Evolutionary conservation across 2,329 filamentous ascomycete genomes (phyloP), one percentile per base, ranked within the genome.

Genomic region (Ophiostoma novo-ulmi): DNA sequence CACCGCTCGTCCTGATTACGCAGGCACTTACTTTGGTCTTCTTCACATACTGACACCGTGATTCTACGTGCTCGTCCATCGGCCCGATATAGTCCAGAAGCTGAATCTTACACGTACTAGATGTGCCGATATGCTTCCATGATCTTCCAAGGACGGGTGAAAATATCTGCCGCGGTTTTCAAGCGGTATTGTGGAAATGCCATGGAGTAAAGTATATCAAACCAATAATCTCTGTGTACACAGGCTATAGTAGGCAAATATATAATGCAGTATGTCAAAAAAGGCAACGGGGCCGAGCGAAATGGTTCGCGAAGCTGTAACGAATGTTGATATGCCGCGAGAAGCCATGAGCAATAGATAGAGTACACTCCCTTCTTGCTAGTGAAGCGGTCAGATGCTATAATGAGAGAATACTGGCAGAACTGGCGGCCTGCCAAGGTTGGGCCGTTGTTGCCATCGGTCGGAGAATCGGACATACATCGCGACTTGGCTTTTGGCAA

Each of bases 41-140:
- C 22, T 26, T 13, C 11, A 13, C 10, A 22, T 31, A 58, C 5
- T 48, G 5, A 48, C 6, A 20, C 5, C 31, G 4, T 14, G 52
- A 10, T 58, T 26, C 22, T 14, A 58, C 52, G 26, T 11, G 3
- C 52, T 58, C 52, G 52, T 11, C 7, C 52, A 31, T 58, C 52
- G 52, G 52, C 52, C 52, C 52, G 52, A 58, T 58, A 26, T 58
- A 58, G n/a, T 26, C 52, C 52, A 58, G 44, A 48, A 31, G n/a
- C 22, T 58, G 52, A 58, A 11, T 58, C 13, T 11, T 58, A 22
- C 17, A 58, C 52, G 22, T 13, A 26, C 10, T 17, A 58, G 11
- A 58, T 31, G n/a, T 58, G 22, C 22, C 52, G 52, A 26, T 22
- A 58, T 58, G 52, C n/a, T 58, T 22, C 52, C 52, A 58, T 58